A percentile compares a stretch with the other conserved stretches of the same genome.
phyloP scores from a whole-genome alignment of 2,329 filamentous ascomycete species.

The Fusarium aywerte region DNA sequence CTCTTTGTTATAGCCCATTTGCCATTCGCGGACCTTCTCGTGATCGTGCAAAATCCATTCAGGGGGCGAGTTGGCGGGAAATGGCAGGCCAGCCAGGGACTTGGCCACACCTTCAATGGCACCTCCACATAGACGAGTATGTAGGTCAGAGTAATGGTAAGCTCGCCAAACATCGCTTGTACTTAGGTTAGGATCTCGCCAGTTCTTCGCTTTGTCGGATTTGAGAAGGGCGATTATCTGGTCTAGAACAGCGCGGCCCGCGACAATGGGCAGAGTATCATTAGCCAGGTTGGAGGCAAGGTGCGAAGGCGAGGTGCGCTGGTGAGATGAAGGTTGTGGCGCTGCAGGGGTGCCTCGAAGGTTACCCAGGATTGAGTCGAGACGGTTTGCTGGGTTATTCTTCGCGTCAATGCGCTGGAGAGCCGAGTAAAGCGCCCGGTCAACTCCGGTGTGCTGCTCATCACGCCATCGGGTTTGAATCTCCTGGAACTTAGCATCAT shows the following conservation, averaged over 20 bases:
- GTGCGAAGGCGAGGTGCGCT: constrained; percentile 18
- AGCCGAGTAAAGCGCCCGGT: constrained; percentile 57
- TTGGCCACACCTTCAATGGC: constrained; percentile 57
- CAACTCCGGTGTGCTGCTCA: constrained; percentile 56
- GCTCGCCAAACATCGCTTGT: constrained; percentile 48
- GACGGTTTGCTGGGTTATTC: constrained; percentile 50
- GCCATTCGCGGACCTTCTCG: constrained; percentile 64
- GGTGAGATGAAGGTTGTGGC: constrained; percentile 28
- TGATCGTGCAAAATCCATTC: constrained; percentile 61
- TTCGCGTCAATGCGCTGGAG: constrained; percentile 56
- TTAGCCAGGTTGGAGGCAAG: constrained; percentile 18
- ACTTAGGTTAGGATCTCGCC: constrained; percentile 55
- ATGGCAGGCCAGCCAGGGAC: constrained; percentile 58
- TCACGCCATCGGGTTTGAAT: constrained; percentile 63
- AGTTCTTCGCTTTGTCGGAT: constrained; percentile 58
- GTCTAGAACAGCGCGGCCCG: constrained; percentile 53
- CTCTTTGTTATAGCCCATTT: constrained; percentile 59
- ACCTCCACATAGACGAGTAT: constrained; percentile 56
- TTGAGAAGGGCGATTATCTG: constrained; percentile 57
- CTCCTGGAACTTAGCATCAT: constrained; percentile 58
- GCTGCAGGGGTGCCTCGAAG: constrained; percentile 43
- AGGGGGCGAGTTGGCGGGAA: constrained; percentile 63
- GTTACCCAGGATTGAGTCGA: constrained; percentile 56
- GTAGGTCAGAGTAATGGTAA: constrained; percentile 56
- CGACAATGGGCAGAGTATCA: constrained; percentile 47